Evolutionary conservation across 129 eudicot genomes (phyloP).

Genomic region (Artemisia annua): DNA sequence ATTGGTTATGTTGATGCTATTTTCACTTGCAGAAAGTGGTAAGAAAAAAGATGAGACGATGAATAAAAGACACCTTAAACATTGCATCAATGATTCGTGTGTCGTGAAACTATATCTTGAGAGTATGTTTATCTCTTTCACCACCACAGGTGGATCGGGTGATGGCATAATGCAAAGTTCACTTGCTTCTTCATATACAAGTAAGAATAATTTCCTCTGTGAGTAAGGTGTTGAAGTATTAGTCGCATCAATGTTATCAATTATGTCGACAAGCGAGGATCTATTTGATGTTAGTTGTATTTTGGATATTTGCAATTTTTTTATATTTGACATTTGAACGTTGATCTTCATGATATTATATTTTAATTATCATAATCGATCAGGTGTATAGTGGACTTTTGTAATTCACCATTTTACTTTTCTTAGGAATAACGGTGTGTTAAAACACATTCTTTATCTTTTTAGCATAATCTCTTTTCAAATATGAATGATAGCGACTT

Average conservation of each 20-base stretch:
- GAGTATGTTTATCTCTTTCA: too few species aligned
- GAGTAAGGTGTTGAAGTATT: too few species aligned
- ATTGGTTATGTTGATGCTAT: constrained; percentile 33
- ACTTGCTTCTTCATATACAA: constrained; percentile 12
- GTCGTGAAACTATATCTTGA: too few species aligned
- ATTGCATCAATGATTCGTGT: constrained; percentile 17
- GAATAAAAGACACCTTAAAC: constrained; percentile 17
- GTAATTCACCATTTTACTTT: not conserved
- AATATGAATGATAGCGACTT: not conserved
- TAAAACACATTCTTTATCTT: not conserved
- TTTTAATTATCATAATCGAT: not conserved
- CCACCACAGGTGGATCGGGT: too few species aligned
- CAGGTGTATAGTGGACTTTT: too few species aligned
- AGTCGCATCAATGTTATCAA: too few species aligned
- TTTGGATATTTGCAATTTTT: too few species aligned
- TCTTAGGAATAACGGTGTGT: not conserved
- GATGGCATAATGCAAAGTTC: not conserved
- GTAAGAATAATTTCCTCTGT: too few species aligned
- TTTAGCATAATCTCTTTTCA: too few species aligned
- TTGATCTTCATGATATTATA: not conserved
- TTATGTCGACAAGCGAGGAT: too few species aligned
- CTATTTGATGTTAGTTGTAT: too few species aligned
- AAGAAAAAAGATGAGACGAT: constrained; percentile 18
- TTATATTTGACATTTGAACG: too few species aligned
- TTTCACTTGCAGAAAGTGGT: constrained; percentile 22